Conservation (phyloP, 371 early-diverging fungal genomes). For the Batkoa obscura region DNA sequence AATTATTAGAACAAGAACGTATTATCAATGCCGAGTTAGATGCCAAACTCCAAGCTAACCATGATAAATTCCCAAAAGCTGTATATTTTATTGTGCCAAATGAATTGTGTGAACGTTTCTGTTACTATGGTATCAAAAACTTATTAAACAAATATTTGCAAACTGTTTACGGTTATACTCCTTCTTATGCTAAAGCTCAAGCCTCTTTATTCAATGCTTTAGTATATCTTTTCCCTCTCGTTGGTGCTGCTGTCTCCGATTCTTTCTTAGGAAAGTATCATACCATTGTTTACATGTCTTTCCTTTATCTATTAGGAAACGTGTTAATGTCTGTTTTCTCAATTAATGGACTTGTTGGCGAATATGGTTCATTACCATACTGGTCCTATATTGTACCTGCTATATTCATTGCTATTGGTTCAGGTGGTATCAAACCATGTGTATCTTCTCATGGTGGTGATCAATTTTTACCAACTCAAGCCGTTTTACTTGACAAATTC, state of each 20-base stretch:
- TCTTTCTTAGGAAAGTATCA: slow-evolving; percentile 22
- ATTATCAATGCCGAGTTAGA: slow-evolving; percentile 7
- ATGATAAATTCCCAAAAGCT: slow-evolving; percentile 17
- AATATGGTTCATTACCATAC: background rate
- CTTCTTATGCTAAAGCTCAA: background rate
- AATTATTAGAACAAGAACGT: background rate
- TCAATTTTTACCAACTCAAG: slow-evolving; percentile 12
- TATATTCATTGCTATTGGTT: background rate
- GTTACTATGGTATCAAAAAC: slow-evolving; percentile 17
- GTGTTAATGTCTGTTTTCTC: background rate
- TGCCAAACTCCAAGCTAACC: slow-evolving; percentile 10
- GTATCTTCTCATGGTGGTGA: slow-evolving; percentile 39
- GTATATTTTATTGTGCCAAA: slow-evolving; percentile 20
- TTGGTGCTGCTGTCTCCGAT: background rate
- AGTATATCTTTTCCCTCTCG: background rate
- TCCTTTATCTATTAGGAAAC: background rate
- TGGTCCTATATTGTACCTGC: background rate
- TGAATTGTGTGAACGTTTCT: slow-evolving; percentile 23
- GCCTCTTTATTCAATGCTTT: background rate
- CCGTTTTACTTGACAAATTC: slow-evolving; percentile 5
- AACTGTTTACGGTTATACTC: background rate
- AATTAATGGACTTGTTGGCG: background rate
- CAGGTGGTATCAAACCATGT: slow-evolving; percentile 28
- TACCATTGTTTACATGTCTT: slow-evolving; percentile 25
- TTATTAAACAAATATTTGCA: slow-evolving; percentile 11